Conservation (phyloP, 371 early-diverging fungal genomes). For the Lichtheimia ramosa region DNA sequence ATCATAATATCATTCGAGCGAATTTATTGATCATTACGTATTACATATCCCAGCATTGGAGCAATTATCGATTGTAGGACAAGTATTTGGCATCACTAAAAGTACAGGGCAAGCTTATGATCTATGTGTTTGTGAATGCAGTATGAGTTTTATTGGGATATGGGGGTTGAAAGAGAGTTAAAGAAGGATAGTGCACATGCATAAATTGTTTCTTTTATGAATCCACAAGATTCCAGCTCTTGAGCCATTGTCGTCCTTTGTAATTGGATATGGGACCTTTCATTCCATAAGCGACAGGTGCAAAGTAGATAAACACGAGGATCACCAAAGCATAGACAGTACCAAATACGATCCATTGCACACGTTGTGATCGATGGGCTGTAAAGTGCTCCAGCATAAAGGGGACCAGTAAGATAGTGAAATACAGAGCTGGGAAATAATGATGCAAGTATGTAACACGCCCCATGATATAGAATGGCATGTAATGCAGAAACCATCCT, state of each 20-base stretch:
- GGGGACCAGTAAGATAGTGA: constrained; percentile 78
- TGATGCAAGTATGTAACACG: constrained; percentile 98
- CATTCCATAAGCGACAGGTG: constrained; percentile 88
- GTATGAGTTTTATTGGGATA: too few relatives aligned
- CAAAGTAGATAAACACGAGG: constrained; percentile 72
- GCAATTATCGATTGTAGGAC: too few relatives aligned
- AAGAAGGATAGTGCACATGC: too few relatives aligned
- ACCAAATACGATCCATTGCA: constrained; percentile 42
- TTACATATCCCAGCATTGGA: too few relatives aligned
- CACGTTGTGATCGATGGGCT: constrained; percentile 13
- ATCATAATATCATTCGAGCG: constrained; percentile 1
- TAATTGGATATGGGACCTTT: constrained; percentile 67
- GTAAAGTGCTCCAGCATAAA: constrained; percentile 77
- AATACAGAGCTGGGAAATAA: constrained; percentile 98
- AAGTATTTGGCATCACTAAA: too few relatives aligned
- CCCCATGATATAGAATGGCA: constrained; percentile 98
- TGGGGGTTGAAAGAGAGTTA: too few relatives aligned
- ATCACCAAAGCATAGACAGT: constrained; percentile 49
- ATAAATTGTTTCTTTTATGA: not conserved
- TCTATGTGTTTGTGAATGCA: too few relatives aligned
- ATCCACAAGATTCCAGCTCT: constrained; percentile 56
- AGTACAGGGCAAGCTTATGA: too few relatives aligned
- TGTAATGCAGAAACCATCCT: constrained; percentile 97
- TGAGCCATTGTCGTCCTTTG: constrained; percentile 50
- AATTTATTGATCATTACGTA: not conserved